Evolutionary conservation across 768 basidiomycete genomes (phyloP).

Genomic region (Hypholoma fasciculare): DNA sequence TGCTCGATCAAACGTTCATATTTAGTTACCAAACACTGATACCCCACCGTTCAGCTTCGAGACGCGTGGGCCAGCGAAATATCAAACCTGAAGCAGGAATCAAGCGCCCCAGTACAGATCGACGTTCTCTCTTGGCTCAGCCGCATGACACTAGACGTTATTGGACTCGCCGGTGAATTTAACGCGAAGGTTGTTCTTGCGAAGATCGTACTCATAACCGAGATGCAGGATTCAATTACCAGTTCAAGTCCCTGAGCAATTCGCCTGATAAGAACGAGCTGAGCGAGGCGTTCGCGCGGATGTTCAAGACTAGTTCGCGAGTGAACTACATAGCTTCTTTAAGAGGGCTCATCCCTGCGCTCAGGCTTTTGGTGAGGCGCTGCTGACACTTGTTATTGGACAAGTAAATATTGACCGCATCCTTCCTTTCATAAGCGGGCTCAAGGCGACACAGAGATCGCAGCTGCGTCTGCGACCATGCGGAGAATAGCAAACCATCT

Average conservation of each 20-base stretch:
- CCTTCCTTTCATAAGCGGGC: slow-evolving; percentile 22
- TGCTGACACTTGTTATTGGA: too few relatives aligned
- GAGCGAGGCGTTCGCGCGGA: slow-evolving; percentile 44
- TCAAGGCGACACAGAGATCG: slow-evolving; percentile 21
- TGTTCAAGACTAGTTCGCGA: slow-evolving; percentile 41
- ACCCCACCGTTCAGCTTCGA: slow-evolving; percentile 40
- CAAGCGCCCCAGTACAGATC: slow-evolving; percentile 31
- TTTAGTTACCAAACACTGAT: neutral
- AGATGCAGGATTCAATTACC: slow-evolving; percentile 27
- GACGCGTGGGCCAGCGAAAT: slow-evolving; percentile 45
- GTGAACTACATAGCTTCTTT: slow-evolving; percentile 30
- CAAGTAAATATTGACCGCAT: neutral
- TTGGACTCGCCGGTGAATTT: slow-evolving; percentile 58
- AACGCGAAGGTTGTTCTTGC: too few relatives aligned
- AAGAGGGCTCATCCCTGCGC: slow-evolving; percentile 31
- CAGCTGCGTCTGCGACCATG: slow-evolving; percentile 38
- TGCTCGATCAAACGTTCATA: neutral
- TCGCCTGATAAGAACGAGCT: slow-evolving; percentile 43
- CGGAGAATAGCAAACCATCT: slow-evolving; percentile 46
- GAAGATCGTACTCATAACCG: too few relatives aligned
- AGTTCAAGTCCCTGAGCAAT: slow-evolving; percentile 24
- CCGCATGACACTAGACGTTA: slow-evolving; percentile 70
- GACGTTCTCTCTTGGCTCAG: slow-evolving; percentile 68
- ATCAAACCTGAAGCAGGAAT: slow-evolving; percentile 14
- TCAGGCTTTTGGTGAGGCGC: slow-evolving; percentile 32